These are phyloP conservation scores for Symbiodinium pilosum DNA, from an alignment of 73 alveolate species.

Conservation along the genomic window DNA sequence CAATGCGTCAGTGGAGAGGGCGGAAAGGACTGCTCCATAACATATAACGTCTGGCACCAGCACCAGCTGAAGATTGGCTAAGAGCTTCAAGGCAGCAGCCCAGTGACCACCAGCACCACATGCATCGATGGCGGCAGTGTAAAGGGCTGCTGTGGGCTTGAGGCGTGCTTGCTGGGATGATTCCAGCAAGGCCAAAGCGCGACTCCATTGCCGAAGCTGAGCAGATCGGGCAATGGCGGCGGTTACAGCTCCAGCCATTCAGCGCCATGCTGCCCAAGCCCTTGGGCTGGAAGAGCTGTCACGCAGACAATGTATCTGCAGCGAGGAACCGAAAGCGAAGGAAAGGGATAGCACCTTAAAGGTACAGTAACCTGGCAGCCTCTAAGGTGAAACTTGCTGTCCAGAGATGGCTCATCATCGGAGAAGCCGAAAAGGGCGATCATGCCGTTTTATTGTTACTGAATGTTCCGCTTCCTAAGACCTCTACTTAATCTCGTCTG, in stretches of 20 bases:
- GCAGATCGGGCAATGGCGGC: neutral
- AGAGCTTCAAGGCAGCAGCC: neutral
- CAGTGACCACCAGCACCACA: neutral
- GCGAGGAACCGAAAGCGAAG: neutral
- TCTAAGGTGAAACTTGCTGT: neutral
- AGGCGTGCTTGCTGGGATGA: neutral
- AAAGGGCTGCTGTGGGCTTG: neutral
- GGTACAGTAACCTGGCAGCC: neutral
- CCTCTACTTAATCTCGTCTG: too few relatives aligned
- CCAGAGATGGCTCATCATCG: neutral
- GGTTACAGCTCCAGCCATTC: neutral
- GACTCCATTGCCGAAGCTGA: neutral
- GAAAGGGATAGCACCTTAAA: neutral
- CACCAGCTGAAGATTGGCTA: neutral
- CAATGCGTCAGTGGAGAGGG: neutral
- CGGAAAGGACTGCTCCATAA: neutral
- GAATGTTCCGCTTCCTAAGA: too few relatives aligned
- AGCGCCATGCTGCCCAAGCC: neutral
- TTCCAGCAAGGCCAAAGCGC: neutral
- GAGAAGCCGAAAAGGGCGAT: too few relatives aligned
- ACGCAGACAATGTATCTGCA: neutral
- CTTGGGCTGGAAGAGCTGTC: too few relatives aligned
- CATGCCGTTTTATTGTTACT: too few relatives aligned
- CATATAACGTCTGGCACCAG: neutral
- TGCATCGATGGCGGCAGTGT: neutral